Base-by-base conservation (phyloP, 2,329 filamentous ascomycete genomes). In the Xylaria sp. region DNA sequence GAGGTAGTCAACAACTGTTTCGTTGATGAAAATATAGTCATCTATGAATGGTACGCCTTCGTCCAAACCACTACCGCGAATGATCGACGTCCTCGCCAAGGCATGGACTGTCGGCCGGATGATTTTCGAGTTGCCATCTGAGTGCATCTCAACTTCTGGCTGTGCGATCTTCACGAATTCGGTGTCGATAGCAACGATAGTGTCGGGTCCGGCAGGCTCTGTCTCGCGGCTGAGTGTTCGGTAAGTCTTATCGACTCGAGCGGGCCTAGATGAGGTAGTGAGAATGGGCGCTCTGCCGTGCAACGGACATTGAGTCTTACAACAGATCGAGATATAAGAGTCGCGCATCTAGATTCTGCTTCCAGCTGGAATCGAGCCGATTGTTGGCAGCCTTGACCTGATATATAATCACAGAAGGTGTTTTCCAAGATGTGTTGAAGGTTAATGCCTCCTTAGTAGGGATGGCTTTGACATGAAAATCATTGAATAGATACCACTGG, bases 401-500 rank as follows among this genome's bases (percentile, higher is more conserved):
- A 76, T 91, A 99, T 4, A 91, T 84, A 54, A 99, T 79, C 4
- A 98, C 90, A 11, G 92, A 93, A 0, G 95, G 95, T 51, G 92
- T 83, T 79, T 98, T 99, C 95, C 95, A 99, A 17, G 88, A 85
- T 3, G 92, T 87, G 64, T 94, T 93, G 76, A 98, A 99, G 23
- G 90, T 88, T 17, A 98, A 81, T 0, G 94, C 96, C 73, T 99
- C 94, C 63, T 93, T 89, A 27, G 86, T 85, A 31, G 89, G 86
- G 15, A 97, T 86, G 9, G 90, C 88, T 11, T 91, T 87, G 21
- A 99, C 96, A 35, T 97, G 79, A 71, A 99, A 99, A 77, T 99
- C 95, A 70, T 99, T 99, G 80, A 99, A 97, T 1, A 99, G 78
- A 76, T 98, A 92, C 96, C 96, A 99, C 69, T 90, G 89, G 70